Conservation (phyloP, 192 early-diverging fungal genomes). For the Radiomyces spectabilis region DNA sequence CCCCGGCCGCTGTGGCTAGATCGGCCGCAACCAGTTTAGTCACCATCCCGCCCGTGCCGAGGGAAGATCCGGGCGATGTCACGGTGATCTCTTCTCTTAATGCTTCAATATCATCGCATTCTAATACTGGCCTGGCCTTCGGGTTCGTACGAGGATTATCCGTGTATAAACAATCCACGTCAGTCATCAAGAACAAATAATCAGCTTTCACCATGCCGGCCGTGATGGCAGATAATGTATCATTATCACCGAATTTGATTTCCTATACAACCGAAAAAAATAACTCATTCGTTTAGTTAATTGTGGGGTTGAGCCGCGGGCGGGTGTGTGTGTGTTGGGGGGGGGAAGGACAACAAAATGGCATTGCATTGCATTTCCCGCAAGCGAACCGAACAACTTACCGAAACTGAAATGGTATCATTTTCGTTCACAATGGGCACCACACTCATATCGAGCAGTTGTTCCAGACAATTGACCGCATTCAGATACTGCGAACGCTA, state of each 20-base stretch:
- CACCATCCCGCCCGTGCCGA: constrained; percentile 97
- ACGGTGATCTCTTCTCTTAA: constrained; percentile 75
- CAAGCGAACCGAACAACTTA: too few relatives aligned
- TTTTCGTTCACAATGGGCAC: constrained; percentile 99
- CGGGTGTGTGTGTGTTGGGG: too few relatives aligned
- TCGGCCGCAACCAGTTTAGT: constrained; percentile 98
- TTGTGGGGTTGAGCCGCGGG: too few relatives aligned
- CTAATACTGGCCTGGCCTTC: constrained; percentile 72
- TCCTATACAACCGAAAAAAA: constrained; percentile 51
- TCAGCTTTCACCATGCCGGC: constrained; percentile 97
- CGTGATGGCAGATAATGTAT: constrained; percentile 93
- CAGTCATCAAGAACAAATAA: constrained; percentile 93
- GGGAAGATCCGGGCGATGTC: constrained; percentile 73
- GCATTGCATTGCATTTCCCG: too few relatives aligned
- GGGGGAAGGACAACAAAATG: too few relatives aligned
- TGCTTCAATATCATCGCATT: constrained; percentile 81
- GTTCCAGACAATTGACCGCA: constrained; percentile 88
- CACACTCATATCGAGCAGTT: constrained; percentile 81
- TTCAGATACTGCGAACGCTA: constrained; percentile 94
- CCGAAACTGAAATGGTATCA: constrained; percentile 78
- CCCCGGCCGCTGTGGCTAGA: constrained; percentile 88
- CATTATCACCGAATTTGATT: constrained; percentile 98
- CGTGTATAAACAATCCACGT: constrained; percentile 94
- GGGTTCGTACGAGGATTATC: constrained; percentile 92
- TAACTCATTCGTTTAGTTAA: too few relatives aligned